Evolutionary conservation across 805 yeast genomes (phyloP), one percentile per base, ranked within the genome.

Genomic region (Saccharomycopsis fodiens): DNA sequence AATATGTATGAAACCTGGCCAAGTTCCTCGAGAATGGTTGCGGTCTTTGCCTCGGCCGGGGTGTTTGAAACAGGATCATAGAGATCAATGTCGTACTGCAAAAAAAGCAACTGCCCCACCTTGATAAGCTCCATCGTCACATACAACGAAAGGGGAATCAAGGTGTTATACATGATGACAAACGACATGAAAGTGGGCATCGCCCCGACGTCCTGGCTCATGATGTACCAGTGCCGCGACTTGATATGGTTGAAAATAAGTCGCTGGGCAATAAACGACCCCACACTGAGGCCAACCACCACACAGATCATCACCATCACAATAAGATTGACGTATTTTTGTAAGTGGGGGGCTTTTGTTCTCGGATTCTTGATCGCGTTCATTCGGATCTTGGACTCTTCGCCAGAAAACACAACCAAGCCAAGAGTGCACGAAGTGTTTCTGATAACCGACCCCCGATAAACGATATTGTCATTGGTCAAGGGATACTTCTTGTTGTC

Each of bases 71-170:
- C 83, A 15, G 69, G 70, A 59, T 93, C 86, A 57, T 91, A 93
- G 96, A 93, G 87, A 63, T 94, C 97, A 40, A 93, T 76, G 63
- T 93, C 98, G 75, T 79, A 80, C 59, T 87, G 94, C 57, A 93
- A 68, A 46, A 88, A 69, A 35, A 81, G 63, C 61, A 87, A 73
- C 61, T 93, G 99, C 67, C 84, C 78, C 5, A 85, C 84, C 59
- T 93, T 93, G 58, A 89, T 88, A 50, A 93, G 82, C 61, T 94
- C 99, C 87, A 91, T 85, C 0, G 97, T 88, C 17, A 93, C 97
- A 59, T 93, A 94, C 23, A 93, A 73, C 0, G 97, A 91, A 27
- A 93, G 68, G 0, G 98, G 98, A 59, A 93, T 93, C 67, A 93
- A 74, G 0, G 98, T 93, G 61, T 93, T 93, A 67, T 83, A 91